Base-by-base conservation (phyloP, 139 green algal genomes). In the Spirogloea muscicola region DNA sequence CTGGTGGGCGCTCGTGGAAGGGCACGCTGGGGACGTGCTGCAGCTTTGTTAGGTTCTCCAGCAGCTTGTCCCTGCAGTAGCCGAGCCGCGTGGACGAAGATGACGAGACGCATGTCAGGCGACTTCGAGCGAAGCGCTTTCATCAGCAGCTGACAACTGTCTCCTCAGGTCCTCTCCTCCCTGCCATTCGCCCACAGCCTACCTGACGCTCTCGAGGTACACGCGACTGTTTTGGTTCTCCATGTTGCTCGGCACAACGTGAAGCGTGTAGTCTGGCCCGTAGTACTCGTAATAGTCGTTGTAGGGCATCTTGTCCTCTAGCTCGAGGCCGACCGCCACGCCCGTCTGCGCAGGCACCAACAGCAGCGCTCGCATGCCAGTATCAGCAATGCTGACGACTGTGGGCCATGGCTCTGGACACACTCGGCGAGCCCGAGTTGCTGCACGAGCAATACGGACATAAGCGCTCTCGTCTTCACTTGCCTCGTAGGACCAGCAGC, bases 401-500 rank as follows among this genome's bases (percentile, higher is more conserved):
- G 52, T 21, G 13, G 52, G 52, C n/a, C n/a, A 25, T 21, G 13
- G 52, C n/a, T 21, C 29, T 52, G 13, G 44, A 52, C 44, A 52
- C 44, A 16, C 13, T 10, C 13, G 44, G 13, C 10, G 44, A 16
- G 44, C 13, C 13, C 10, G 44, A 52, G 44, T 16, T 25, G 44
- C 13, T 25, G 16, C 13, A 25, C 16, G 44, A 13, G 44, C 44
- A 52, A 16, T 10, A 25, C 10, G 44, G 44, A n/a, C n/a, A n/a
- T n/a, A n/a, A n/a, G n/a, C n/a, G n/a, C n/a, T n/a, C n/a, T 21
- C 57, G 18, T 48, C 57, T 66, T 21, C 27, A 59, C 86, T 91
- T 4, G 95, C 97, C 86, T 99, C 94, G 42, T 91, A 94, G 3
- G 92, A 87, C 94, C 94, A 99, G 83, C 92, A 97, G 6, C 93